phyloP scores from a whole-genome alignment of 2,329 filamentous ascomycete species.

The Aspergillus brasiliensis region DNA sequence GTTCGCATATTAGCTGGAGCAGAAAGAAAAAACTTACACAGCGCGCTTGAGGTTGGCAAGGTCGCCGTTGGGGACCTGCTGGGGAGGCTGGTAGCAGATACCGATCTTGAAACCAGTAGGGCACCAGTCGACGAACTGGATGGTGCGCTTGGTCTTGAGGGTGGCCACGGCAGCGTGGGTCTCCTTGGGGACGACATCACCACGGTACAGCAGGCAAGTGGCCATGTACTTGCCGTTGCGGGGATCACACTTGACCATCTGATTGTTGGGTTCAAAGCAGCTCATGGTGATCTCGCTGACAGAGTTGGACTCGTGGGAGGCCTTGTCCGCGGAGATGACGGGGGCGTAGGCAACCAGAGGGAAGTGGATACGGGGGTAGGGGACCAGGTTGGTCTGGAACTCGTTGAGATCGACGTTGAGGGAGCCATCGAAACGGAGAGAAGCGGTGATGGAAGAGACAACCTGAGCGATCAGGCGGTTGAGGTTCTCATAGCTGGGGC shows the following conservation, averaged over 20 bases:
- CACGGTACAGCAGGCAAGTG: slow-evolving; percentile 95
- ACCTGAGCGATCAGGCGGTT: slow-evolving; percentile 99
- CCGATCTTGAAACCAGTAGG: slow-evolving; percentile 99
- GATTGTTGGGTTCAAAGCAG: slow-evolving; percentile 99
- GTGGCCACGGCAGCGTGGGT: slow-evolving; percentile 88
- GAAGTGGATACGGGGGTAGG: slow-evolving; percentile 99
- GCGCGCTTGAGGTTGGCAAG: slow-evolving; percentile 97
- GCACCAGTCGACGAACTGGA: slow-evolving; percentile 99
- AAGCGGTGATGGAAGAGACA: slow-evolving; percentile 97
- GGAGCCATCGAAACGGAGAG: slow-evolving; percentile 96
- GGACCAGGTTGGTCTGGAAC: slow-evolving; percentile 99
- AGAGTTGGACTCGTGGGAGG: slow-evolving; percentile 95
- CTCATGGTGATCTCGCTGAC: slow-evolving; percentile 98
- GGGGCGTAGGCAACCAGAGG: slow-evolving; percentile 95
- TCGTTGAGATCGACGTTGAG: slow-evolving; percentile 99
- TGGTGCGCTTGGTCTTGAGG: slow-evolving; percentile 98
- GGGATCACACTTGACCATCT: slow-evolving; percentile 99
- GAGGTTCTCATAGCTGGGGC: slow-evolving; percentile 97
- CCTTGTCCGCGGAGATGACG: slow-evolving; percentile 92
- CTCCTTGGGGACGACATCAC: slow-evolving; percentile 96
- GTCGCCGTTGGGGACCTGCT: slow-evolving; percentile 95
- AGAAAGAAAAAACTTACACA: slow-evolving; percentile 78
- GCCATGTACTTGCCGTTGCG: slow-evolving; percentile 99
- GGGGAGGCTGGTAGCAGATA: slow-evolving; percentile 98
- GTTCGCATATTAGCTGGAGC: not conserved